Base-by-base conservation (phyloP, 1,284 basidiomycete genomes). In the Irpex rosettiformis region DNA sequence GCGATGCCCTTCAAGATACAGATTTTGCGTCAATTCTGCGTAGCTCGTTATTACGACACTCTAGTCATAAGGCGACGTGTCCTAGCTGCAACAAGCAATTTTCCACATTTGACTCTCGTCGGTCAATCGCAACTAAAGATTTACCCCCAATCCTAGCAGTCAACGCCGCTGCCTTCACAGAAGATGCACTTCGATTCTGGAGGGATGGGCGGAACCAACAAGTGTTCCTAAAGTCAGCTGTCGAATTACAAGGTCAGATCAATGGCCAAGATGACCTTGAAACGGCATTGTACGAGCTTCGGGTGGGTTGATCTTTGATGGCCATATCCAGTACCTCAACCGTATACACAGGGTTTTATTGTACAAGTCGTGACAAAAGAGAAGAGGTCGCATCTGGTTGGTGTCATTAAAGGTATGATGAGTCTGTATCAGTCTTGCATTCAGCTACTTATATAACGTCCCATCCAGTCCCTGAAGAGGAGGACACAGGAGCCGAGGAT, bases 121-220 rank as follows among this genome's bases (percentile, higher is more conserved):
- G 95, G 4, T 83, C 86, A 0, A 84, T 96, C 29, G 76, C 86
- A 0, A 79, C 81, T 4, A 71, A 72, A n/a, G 81, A 86, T 58
- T 75, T 98, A 2, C 96, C 96, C 0, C 87, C 91, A 0, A 80
- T 98, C n/a, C 76, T 99, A 6, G 89, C 91, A 0, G 75, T 99
- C 64, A 98, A 98, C 70, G 89, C 94, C 0, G 86, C 85, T 33
- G 88, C 93, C 3, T 83, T 88, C 58, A 88, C 84, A 22, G 84
- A 92, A 0, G 95, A 97, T 25, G 84, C 84, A 53, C 73, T 90
- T 37, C 82, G 81, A 52, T 79, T 85, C 60, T 98, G 96, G 96
- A 74, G 87, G 58, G 91, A 96, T 69, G 75, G 70, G 54, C 75
- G 78, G 51, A 53, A 55, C 16, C 21, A 73, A 43, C 73, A 78